Conservation (phyloP, 495 filamentous ascomycete species). For the Tuber magnatum region DNA sequence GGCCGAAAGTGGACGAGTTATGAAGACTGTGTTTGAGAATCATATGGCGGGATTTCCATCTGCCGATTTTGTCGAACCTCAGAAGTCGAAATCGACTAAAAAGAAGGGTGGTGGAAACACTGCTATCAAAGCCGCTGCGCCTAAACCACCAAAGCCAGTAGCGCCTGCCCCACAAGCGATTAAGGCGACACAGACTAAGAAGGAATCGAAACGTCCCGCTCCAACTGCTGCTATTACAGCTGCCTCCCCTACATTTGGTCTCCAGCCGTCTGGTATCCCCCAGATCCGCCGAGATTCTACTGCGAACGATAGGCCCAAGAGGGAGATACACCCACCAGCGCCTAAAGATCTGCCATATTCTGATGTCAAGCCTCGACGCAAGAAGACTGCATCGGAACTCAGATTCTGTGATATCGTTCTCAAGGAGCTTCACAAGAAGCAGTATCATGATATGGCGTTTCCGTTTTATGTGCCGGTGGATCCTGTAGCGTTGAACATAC, state of each 20-base stretch:
- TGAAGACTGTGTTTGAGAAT: conserved; percentile 56
- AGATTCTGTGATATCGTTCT: conserved; percentile 81
- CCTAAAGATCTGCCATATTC: conserved; percentile 76
- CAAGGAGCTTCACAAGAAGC: conserved; percentile 67
- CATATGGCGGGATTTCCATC: conserved; percentile 49
- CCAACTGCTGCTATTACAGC: conserved; percentile 50
- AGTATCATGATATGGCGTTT: conserved; percentile 56
- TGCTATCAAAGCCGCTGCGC: conserved; percentile 42
- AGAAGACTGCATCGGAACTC: conserved; percentile 82
- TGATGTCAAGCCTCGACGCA: conserved; percentile 77
- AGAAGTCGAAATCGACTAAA: conserved; percentile 49
- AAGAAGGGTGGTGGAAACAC: conserved; percentile 49
- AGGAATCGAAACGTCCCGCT: conserved; percentile 44
- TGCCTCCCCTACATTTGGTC: conserved; percentile 61
- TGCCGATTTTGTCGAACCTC: conserved; percentile 49
- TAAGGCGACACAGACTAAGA: conserved; percentile 33
- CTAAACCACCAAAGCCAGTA: conserved; percentile 24
- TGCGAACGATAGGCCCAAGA: conserved; percentile 72
- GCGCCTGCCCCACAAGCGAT: conserved; percentile 38
- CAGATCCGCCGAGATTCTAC: conserved; percentile 85
- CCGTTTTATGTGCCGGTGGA: conserved; percentile 81
- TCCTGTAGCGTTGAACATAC: conserved; percentile 89
- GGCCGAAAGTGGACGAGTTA: conserved; percentile 53
- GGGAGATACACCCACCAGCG: conserved; percentile 86
- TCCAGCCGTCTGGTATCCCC: conserved; percentile 76